Conservation (phyloP, 2,329 filamentous ascomycete species). For the Rhytidhysteron rufulum region DNA sequence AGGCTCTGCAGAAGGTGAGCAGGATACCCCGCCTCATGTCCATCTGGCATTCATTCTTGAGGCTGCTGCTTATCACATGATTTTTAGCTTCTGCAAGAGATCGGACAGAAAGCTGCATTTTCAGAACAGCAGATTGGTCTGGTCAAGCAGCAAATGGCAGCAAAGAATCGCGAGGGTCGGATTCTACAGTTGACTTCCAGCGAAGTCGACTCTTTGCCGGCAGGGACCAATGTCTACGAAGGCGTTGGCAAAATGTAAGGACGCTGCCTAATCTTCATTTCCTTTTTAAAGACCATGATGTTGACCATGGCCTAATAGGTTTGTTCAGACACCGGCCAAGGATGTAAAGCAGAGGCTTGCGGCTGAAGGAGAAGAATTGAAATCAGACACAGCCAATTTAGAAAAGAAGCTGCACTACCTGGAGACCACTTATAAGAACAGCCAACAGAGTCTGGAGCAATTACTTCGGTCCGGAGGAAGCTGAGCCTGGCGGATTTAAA, state of each 20-base stretch:
- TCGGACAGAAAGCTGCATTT: constrained; percentile 81
- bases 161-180: constrained; percentile 84
- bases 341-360: constrained; percentile 73
- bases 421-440: constrained; percentile 94
- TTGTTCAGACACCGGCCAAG: constrained; percentile 71
- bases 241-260: constrained; percentile 94
- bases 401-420: constrained; percentile 89
- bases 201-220: constrained; percentile 73
- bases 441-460: constrained; percentile 83
- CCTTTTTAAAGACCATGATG: constrained; percentile 6
- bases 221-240: constrained; percentile 81
- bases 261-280: neutral
- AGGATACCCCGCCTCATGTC: neutral
- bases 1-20: constrained; percentile 84
- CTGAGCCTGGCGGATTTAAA: constrained; percentile 8
- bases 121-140: constrained; percentile 91
- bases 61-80: constrained; percentile 6
- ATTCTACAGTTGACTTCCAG: constrained; percentile 82
- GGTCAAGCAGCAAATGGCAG: constrained; percentile 76
- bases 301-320: constrained; percentile 57
- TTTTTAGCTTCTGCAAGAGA: constrained; percentile 79
- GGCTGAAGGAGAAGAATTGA: constrained; percentile 68
- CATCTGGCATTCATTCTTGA: neutral
- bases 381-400: constrained; percentile 73
- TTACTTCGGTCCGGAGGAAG: constrained; percentile 59